Conservation (phyloP, 495 filamentous ascomycete species). For the Parmelia sp. region DNA sequence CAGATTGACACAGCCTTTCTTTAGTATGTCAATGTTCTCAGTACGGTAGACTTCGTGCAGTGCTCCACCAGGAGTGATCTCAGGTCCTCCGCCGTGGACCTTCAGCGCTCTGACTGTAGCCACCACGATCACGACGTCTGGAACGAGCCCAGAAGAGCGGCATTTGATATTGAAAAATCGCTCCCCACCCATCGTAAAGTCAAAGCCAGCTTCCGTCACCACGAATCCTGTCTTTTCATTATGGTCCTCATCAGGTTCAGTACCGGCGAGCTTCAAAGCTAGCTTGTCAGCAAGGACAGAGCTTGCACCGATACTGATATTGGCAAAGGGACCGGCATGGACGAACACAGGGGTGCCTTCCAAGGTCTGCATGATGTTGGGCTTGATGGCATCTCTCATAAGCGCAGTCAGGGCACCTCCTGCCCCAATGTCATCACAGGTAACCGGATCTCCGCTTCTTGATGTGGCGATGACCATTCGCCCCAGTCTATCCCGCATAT, state of each 20-base stretch:
- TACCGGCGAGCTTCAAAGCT: constrained; percentile 90
- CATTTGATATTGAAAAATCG: constrained; percentile 99
- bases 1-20: constrained; percentile 85
- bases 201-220: constrained; percentile 96
- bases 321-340: constrained; percentile 94
- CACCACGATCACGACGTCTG: constrained; percentile 90
- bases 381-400: constrained; percentile 98
- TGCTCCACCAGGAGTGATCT: constrained; percentile 77
- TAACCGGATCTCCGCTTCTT: constrained; percentile 78
- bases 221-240: constrained; percentile 83
- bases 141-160: constrained; percentile 82
- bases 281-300: constrained; percentile 92
- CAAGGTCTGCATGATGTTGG: constrained; percentile 96
- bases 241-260: constrained; percentile 88
- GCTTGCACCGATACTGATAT: constrained; percentile 94
- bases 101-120: constrained; percentile 93
- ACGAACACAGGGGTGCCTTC: constrained; percentile 97
- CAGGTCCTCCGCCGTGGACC: constrained; percentile 91
- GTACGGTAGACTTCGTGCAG: constrained; percentile 80
- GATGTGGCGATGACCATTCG: constrained; percentile 96
- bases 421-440: constrained; percentile 89
- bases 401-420: constrained; percentile 88
- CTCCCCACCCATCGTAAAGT: constrained; percentile 99
- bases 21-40: constrained; percentile 86
- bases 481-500: constrained; percentile 91